These are phyloP conservation scores for Tardiomyces digboiensis DNA, from an alignment of 1,139 yeast genomes.

Conservation along the genomic window DNA sequence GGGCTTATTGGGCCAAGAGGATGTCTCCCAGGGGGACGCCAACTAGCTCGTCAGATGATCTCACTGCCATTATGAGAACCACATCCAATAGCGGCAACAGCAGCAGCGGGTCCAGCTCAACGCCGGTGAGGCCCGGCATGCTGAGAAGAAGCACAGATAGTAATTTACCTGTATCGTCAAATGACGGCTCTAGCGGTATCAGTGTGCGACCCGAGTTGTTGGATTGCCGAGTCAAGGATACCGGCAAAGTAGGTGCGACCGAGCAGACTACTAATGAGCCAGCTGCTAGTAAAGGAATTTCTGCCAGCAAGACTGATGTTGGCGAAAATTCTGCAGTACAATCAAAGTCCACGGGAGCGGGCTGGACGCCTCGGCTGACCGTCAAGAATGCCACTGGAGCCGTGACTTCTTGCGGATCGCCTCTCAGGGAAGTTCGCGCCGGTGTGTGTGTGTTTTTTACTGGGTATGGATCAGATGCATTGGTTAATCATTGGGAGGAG, in stretches of 20 bases:
- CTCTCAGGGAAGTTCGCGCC: constrained; percentile 1
- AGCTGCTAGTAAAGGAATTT: neutral
- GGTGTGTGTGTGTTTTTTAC: constrained; percentile 17
- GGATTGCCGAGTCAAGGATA: too few relatives aligned
- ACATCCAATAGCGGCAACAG: neutral
- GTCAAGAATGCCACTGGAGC: neutral
- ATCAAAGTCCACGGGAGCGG: neutral
- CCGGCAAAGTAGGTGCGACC: too few relatives aligned
- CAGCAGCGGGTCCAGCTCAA: too few relatives aligned
- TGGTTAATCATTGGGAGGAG: constrained; percentile 21
- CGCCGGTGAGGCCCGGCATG: neutral
- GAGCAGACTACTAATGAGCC: neutral
- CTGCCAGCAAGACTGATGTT: neutral
- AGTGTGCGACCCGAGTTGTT: too few relatives aligned
- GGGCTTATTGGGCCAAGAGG: neutral
- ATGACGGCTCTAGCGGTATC: too few relatives aligned
- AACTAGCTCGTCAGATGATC: neutral
- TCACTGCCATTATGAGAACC: neutral
- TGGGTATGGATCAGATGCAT: constrained; percentile 8
- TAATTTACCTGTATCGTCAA: too few relatives aligned
- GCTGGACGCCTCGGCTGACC: constrained; percentile 1
- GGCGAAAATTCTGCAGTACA: neutral
- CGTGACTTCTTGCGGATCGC: neutral
- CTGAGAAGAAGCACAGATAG: neutral
- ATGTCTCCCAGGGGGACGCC: neutral